Evolutionary conservation across 2,329 filamentous ascomycete genomes (phyloP).

Genomic region (Talaromyces sp.): DNA sequence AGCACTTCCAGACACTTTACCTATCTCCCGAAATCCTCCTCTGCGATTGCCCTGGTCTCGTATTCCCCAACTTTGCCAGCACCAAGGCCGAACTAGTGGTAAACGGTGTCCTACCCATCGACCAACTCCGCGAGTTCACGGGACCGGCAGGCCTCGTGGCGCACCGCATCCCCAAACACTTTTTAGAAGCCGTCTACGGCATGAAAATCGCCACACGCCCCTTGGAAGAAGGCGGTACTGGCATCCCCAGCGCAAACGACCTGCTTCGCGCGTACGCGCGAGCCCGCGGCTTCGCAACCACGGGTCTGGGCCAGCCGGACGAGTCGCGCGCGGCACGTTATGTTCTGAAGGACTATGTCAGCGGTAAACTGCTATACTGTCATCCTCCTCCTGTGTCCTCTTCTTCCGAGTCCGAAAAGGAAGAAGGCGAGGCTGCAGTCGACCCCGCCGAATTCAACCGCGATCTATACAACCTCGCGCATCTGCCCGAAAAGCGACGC

Average conservation of each 20-base stretch:
- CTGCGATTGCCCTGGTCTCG: conserved; percentile 96
- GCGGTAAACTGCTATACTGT: conserved; percentile 87
- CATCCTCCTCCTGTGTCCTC: conserved; percentile 65
- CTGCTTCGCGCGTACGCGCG: conserved; percentile 79
- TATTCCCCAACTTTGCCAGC: conserved; percentile 95
- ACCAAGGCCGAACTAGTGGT: conserved; percentile 96
- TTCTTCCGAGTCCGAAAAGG: conserved; percentile 40
- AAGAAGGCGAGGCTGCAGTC: conserved; percentile 40
- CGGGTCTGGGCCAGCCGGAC: conserved; percentile 84
- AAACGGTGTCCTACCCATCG: conserved; percentile 91
- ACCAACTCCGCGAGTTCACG: conserved; percentile 88
- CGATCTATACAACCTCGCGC: conserved; percentile 77
- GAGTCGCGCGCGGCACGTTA: conserved; percentile 86
- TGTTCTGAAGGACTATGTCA: conserved; percentile 95
- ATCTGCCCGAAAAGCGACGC: conserved; percentile 77
- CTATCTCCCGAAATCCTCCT: conserved; percentile 83
- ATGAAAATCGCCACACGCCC: conserved; percentile 79
- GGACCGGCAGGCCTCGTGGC: conserved; percentile 81
- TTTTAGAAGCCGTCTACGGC: conserved; percentile 89
- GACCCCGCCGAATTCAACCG: conserved; percentile 76
- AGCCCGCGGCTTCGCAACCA: conserved; percentile 84
- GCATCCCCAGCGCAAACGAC: conserved; percentile 77
- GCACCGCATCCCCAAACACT: conserved; percentile 76
- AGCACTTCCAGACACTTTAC: conserved; percentile 98
- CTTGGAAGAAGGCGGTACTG: conserved; percentile 87